These are phyloP conservation scores for Neurospora sp. DNA, from an alignment of 495 filamentous ascomycete genomes.

Conservation along the genomic window DNA sequence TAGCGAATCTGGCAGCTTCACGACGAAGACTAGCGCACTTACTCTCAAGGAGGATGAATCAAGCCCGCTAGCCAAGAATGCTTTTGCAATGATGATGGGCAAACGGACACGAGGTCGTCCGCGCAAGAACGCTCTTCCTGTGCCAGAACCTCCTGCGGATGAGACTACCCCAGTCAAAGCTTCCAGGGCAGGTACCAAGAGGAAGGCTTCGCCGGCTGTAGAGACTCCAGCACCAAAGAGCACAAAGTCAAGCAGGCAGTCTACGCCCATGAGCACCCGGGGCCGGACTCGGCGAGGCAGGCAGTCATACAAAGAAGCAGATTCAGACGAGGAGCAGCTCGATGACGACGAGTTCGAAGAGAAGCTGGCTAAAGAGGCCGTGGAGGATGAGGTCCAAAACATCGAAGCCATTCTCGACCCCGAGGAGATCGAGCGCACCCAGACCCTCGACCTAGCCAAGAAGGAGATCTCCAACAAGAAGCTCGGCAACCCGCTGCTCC, in stretches of 20 bases:
- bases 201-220: slow-evolving; percentile 19
- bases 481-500: slow-evolving; percentile 87
- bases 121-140: slow-evolving; percentile 4
- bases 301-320: slow-evolving; percentile 38
- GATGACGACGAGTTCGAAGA: slow-evolving; percentile 66
- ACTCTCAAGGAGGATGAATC: slow-evolving; percentile 5
- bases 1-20: background rate
- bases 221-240: slow-evolving; percentile 45
- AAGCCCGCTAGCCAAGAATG: slow-evolving; percentile 23
- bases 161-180: slow-evolving; percentile 6
- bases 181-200: slow-evolving; percentile 28
- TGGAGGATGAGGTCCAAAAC: slow-evolving; percentile 44
- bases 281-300: slow-evolving; percentile 27
- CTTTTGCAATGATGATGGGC: slow-evolving; percentile 39
- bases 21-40: slow-evolving; percentile 6
- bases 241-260: slow-evolving; percentile 56
- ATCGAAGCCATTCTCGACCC: slow-evolving; percentile 29
- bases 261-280: slow-evolving; percentile 53
- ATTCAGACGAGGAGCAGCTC: slow-evolving; percentile 59
- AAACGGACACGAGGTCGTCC: slow-evolving; percentile 20
- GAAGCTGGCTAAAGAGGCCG: slow-evolving; percentile 50
- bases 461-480: slow-evolving; percentile 81
- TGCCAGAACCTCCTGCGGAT: background rate
- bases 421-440: slow-evolving; percentile 57
- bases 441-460: slow-evolving; percentile 72